Conservation (phyloP, 768 basidiomycete species). For the Tulasnella sp. region DNA sequence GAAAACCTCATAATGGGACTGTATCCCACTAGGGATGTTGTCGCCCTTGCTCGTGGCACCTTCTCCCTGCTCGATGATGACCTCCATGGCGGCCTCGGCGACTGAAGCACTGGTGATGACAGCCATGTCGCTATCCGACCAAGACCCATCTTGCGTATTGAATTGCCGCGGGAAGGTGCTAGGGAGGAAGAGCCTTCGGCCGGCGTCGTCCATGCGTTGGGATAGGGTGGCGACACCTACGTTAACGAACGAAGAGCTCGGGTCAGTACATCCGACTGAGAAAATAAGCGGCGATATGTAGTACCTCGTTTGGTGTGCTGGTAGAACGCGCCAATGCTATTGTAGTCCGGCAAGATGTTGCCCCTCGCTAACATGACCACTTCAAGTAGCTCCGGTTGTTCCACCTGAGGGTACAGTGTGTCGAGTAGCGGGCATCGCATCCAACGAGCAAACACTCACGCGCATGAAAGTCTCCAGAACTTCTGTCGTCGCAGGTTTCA, state of each 20-base stretch:
- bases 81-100: background rate
- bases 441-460: background rate
- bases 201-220: background rate
- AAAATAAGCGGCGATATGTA: background rate
- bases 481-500: background rate
- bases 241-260: background rate
- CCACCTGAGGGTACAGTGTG: background rate
- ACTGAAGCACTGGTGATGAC: background rate
- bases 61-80: slow-evolving; percentile 8
- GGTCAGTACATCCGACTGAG: background rate
- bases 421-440: background rate
- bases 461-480: background rate
- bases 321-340: background rate
- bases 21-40: background rate
- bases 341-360: background rate
- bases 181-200: background rate
- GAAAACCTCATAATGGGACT: background rate
- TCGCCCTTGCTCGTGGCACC: background rate
- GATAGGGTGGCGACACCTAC: background rate
- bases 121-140: background rate
- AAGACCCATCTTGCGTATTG: background rate
- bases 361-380: background rate
- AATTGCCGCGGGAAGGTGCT: background rate
- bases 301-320: background rate
- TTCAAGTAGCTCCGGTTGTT: background rate